phyloP scores from a whole-genome alignment of 129 eudicot species.

The Sambucus nigra region DNA sequence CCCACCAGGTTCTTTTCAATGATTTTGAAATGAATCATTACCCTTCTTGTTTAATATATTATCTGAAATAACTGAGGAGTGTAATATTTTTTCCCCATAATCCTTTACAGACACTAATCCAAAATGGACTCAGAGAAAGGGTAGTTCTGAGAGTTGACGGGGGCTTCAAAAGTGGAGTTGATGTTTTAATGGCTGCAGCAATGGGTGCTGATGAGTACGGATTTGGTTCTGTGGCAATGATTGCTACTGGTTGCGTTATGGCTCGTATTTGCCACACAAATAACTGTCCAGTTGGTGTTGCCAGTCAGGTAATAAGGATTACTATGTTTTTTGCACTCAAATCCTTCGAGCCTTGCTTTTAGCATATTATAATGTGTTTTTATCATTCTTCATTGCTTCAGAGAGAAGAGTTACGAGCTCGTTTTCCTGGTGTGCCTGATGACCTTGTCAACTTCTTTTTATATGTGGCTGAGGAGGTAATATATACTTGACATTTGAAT shows the following conservation, averaged over 20 bases:
- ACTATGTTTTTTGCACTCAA: constrained; percentile 3
- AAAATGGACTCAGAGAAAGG: constrained; percentile 95
- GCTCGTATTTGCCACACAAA: constrained; percentile 99
- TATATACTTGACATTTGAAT: constrained; percentile 3
- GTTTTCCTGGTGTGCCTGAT: constrained; percentile 98
- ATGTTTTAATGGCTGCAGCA: constrained; percentile 96
- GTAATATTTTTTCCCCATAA: not conserved
- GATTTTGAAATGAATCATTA: constrained; percentile 1
- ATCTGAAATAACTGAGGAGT: not conserved
- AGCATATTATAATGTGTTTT: not conserved
- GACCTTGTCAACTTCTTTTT: constrained; percentile 97
- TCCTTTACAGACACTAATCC: constrained; percentile 59
- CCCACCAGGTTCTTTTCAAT: constrained; percentile 65
- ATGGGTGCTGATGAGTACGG: constrained; percentile 99
- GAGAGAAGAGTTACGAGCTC: constrained; percentile 98
- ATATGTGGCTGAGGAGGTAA: constrained; percentile 98
- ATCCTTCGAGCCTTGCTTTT: not conserved
- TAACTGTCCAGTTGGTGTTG: constrained; percentile 99
- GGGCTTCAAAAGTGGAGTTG: constrained; percentile 97
- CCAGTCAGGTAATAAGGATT: constrained; percentile 71
- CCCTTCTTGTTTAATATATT: constrained; percentile 1
- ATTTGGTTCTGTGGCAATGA: constrained; percentile 97
- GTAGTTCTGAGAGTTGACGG: constrained; percentile 97
- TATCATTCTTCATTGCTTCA: constrained; percentile 13
- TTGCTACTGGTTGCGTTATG: constrained; percentile 99